Conservation (phyloP, 176 grass and related monocot genomes). For the Oryza coarctata region DNA sequence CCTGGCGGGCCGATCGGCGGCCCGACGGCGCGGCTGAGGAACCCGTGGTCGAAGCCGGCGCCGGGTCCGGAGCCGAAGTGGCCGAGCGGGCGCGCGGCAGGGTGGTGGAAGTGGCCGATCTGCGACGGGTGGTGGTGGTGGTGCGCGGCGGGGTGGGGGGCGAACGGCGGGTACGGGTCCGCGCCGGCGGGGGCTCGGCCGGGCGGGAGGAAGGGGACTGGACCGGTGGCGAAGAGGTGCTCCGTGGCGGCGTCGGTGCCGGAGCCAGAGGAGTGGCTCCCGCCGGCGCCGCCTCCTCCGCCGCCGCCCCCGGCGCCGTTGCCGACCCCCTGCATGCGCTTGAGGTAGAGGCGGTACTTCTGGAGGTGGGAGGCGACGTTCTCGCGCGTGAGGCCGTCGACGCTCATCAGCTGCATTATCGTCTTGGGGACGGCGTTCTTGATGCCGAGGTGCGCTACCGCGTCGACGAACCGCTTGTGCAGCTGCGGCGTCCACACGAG, state of each 20-base stretch:
- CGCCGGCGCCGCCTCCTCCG: conserved; percentile 27
- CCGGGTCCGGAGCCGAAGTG: conserved; percentile 42
- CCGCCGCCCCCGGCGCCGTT: conserved; percentile 31
- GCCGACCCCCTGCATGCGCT: conserved; percentile 76
- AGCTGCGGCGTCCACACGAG: conserved; percentile 95
- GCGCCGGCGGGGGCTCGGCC: conserved; percentile 23
- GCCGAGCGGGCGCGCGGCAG: conserved; percentile 57
- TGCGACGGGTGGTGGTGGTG: conserved; percentile 70
- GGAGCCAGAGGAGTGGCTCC: conserved; percentile 46
- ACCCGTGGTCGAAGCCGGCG: conserved; percentile 66
- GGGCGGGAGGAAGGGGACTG: conserved; percentile 62
- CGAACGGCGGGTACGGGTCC: conserved; percentile 59
- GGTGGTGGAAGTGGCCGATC: conserved; percentile 63
- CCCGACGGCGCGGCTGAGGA: conserved; percentile 52
- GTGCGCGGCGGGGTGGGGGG: conserved; percentile 49
- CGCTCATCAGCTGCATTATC: conserved; percentile 96
- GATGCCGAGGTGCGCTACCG: conserved; percentile 84
- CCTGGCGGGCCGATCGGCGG: conserved; percentile 50
- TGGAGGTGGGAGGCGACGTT: conserved; percentile 91
- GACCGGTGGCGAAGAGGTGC: conserved; percentile 76
- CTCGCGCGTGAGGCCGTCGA: conserved; percentile 89
- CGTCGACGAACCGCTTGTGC: conserved; percentile 89
- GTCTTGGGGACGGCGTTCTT: conserved; percentile 98
- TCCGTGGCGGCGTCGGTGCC: conserved; percentile 70
- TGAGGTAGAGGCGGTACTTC: conserved; percentile 87